Percentiles rank a stretch among this genome's conserved stretches.
Conservation (phyloP, 2,329 filamentous ascomycete species). For the Colletotrichum acutatum region DNA sequence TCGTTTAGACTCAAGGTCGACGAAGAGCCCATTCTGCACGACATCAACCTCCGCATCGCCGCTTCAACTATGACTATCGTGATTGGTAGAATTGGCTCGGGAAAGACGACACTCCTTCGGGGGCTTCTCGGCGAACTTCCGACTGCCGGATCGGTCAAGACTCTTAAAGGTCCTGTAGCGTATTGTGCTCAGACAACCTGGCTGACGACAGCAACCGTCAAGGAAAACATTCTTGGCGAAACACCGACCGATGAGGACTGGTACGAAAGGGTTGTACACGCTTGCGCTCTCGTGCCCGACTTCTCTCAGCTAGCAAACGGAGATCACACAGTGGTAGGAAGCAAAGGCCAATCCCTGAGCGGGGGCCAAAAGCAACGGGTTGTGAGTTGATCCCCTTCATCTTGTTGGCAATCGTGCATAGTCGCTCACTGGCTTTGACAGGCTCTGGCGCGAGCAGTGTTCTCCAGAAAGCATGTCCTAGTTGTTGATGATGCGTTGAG, state of each 20-base stretch:
- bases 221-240: constrained; percentile 40
- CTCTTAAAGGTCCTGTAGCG: constrained; percentile 15
- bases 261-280: constrained; percentile 38
- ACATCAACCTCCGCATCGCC: constrained; percentile 18
- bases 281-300: constrained; percentile 37
- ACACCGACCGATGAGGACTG: constrained; percentile 34
- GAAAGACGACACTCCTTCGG: constrained; percentile 34
- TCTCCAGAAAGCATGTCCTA: constrained; percentile 45
- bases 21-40: constrained; percentile 12
- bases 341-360: constrained; percentile 47
- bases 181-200: constrained; percentile 42
- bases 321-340: constrained; percentile 42
- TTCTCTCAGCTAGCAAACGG: constrained; percentile 38
- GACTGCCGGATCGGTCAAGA: background rate
- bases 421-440: constrained; percentile 12
- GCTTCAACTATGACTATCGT: constrained; percentile 29
- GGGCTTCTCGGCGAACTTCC: constrained; percentile 36
- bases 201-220: constrained; percentile 40
- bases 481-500: constrained; percentile 54
- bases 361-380: constrained; percentile 49
- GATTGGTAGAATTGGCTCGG: constrained; percentile 37
- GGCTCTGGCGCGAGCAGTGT: constrained; percentile 47
- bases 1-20: constrained; percentile 5
- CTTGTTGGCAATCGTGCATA: background rate
- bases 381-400: constrained; percentile 36